Evolutionary conservation across 2,329 filamentous ascomycete genomes (phyloP), one percentile per base, ranked within the genome.

Genomic region (Diaporthe amygdali): DNA sequence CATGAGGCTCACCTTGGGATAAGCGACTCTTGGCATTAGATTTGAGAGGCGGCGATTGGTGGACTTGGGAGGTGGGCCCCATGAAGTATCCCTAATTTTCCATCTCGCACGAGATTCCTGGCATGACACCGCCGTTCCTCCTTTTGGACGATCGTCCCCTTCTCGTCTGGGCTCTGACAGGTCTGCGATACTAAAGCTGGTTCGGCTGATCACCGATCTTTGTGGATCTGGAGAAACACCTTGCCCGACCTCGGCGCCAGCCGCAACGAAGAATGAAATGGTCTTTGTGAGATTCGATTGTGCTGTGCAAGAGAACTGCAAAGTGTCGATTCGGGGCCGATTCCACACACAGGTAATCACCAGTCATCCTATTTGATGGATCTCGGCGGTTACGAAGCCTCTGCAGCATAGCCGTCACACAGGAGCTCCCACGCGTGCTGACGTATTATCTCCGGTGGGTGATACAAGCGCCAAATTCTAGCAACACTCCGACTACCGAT

Each of bases 1-100:
- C 59, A 63, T 63, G 59, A 63, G 59, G 59, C 59, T 63, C 59
- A 63, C 59, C 59, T 63, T 63, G 41, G 59, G 59, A 63, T 63
- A 47, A 63, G 27, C 59, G 59, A 63, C 41, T 63, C 59, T 63
- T 63, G 59, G 59, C 59, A 63, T 37, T 10, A 2, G 9, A 22
- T 34, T 63, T 47, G 20, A n/a, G 41, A 47, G 12, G 41, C 8
- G 4, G 8, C 34, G 17, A 63, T 63, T 63, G 59, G 59, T 63
- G 59, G 59, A 63, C 17, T 63, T 63, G 39, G 47, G 15, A 9
- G 30, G 44, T 10, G 30, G 59, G 37, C 59, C 56, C 54, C 59
- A 17, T 63, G 25, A 25, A 30, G 3, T 63, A 7, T 63, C 59
- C 59, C 59, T 63, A 63, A 63, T 63, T 46, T 63, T 63, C 41